These are phyloP conservation scores for Schizochytrium sp. DNA, from an alignment of 108 stramenopile species.

Conservation along the genomic window DNA sequence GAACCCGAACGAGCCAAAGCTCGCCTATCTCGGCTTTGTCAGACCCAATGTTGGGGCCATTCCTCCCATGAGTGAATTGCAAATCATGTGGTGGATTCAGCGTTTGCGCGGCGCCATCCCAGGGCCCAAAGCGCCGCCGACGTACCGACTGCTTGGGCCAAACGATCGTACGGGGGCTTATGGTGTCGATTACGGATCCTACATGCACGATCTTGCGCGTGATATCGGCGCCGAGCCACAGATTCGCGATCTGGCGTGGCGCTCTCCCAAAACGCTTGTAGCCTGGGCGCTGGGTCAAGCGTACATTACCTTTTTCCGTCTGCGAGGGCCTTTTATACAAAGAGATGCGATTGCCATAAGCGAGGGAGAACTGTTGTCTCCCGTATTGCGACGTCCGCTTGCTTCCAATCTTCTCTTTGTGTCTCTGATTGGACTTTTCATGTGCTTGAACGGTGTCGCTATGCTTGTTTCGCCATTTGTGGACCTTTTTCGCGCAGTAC, in stretches of 20 bases:
- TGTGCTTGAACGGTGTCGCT: neutral
- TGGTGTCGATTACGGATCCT: slow-evolving; percentile 3
- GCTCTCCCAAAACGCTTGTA: neutral
- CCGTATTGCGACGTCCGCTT: neutral
- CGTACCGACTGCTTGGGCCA: neutral
- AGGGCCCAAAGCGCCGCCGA: neutral
- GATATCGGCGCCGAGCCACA: neutral
- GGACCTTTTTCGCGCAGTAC: too few relatives aligned
- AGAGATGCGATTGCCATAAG: neutral
- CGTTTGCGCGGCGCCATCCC: neutral
- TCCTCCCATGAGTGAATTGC: neutral
- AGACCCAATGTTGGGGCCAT: neutral
- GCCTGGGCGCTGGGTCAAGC: neutral
- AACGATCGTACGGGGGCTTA: neutral
- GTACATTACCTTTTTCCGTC: neutral
- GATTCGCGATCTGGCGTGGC: neutral
- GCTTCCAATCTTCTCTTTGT: neutral
- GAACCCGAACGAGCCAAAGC: neutral
- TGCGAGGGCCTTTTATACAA: neutral
- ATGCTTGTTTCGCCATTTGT: neutral
- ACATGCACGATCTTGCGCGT: neutral
- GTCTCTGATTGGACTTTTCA: neutral
- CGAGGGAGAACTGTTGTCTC: neutral
- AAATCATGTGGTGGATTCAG: neutral
- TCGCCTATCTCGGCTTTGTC: neutral